Conservation (phyloP, 2,329 filamentous ascomycete species). For the Aspergillus ruber region DNA sequence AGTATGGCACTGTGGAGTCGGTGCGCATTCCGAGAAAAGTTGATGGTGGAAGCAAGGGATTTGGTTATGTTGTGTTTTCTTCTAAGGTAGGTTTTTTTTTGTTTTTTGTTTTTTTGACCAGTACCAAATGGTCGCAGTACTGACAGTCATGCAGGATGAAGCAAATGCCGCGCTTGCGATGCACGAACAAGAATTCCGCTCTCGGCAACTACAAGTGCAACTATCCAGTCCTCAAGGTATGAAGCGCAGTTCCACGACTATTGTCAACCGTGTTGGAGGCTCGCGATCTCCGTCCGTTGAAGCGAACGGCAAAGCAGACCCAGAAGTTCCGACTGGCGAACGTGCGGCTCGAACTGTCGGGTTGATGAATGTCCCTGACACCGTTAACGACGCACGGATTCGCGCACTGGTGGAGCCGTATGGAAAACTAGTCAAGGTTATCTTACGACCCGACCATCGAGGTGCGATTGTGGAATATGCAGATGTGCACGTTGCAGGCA, state of each 20-base stretch:
- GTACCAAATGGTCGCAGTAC: neutral
- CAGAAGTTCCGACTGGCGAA: conserved; percentile 37
- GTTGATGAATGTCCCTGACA: conserved; percentile 82
- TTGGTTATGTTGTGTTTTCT: conserved; percentile 72
- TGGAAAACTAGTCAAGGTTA: conserved; percentile 67
- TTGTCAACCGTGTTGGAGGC: conserved; percentile 34
- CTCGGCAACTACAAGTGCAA: conserved; percentile 61
- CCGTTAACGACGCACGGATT: conserved; percentile 81
- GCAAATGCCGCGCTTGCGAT: conserved; percentile 60
- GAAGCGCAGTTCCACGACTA: conserved; percentile 40
- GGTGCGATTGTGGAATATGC: conserved; percentile 81
- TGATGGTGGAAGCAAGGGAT: conserved; percentile 65
- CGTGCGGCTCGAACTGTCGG: conserved; percentile 65
- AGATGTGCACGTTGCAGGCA: conserved; percentile 64
- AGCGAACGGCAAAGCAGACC: conserved; percentile 29
- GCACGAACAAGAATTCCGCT: conserved; percentile 64
- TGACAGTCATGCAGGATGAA: conserved; percentile 46
- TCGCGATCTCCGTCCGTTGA: conserved; percentile 32
- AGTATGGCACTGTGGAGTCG: conserved; percentile 67
- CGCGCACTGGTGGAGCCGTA: conserved; percentile 63
- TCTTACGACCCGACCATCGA: conserved; percentile 72
- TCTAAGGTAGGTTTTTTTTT: conserved; percentile 44
- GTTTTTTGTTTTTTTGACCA: no score
- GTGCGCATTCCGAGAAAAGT: conserved; percentile 65
- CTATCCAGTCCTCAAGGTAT: conserved; percentile 40